Conservation (phyloP, 352 stramenopile genomes). For the Phytophthora nicotianae region DNA sequence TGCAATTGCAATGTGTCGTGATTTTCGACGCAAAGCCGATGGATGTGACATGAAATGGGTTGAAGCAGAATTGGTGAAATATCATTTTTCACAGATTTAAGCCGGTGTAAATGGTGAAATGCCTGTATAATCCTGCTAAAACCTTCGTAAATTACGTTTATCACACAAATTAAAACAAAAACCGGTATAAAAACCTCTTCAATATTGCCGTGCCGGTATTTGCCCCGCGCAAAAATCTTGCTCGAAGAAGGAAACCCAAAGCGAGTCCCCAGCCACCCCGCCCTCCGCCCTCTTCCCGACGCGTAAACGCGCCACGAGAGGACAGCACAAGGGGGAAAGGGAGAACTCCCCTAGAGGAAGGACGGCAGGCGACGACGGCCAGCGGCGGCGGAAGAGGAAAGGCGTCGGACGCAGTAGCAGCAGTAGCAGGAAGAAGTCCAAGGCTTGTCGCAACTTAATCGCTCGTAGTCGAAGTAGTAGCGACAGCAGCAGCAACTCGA, state of each 20-base stretch:
- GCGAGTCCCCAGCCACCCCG: conserved; percentile 9
- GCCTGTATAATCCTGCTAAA: too few relatives aligned
- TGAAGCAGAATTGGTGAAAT: background rate
- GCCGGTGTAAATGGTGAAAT: too few relatives aligned
- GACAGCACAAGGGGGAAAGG: conserved; percentile 3
- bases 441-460: conserved; percentile 27
- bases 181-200: background rate
- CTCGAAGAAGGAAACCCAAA: conserved; percentile 12
- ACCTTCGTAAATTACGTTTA: background rate
- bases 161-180: background rate
- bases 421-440: conserved; percentile 15
- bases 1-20: too few relatives aligned
- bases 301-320: conserved; percentile 14
- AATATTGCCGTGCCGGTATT: background rate
- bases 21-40: background rate
- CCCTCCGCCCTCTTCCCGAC: conserved; percentile 13
- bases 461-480: conserved; percentile 7
- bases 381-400: conserved; percentile 30
- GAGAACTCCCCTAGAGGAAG: conserved; percentile 24
- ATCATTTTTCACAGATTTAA: background rate
- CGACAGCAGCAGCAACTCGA: conserved; percentile 2
- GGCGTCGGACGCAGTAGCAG: conserved; percentile 19
- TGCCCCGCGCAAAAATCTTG: conserved; percentile 8
- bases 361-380: conserved; percentile 28
- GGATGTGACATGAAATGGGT: background rate